A percentile compares a stretch with the other conserved stretches of the same genome.
Evolutionary conservation across 371 early-diverging fungal genomes (phyloP).

Genomic region (Capillidium rhysosporum): DNA sequence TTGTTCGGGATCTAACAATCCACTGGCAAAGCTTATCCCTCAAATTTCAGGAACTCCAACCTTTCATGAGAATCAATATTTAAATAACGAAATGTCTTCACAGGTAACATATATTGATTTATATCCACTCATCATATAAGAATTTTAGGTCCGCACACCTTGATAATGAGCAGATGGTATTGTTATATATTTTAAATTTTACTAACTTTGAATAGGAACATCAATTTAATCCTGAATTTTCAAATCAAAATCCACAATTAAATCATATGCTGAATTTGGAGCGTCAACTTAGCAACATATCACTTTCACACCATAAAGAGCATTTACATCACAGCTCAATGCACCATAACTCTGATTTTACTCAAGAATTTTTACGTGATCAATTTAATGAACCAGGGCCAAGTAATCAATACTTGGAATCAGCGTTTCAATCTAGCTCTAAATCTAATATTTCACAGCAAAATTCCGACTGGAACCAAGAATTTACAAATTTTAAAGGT

Average conservation of each 20-base stretch:
- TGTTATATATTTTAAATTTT: neutral
- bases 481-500: slow-evolving; percentile 11
- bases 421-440: neutral
- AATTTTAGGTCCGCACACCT: neutral
- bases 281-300: neutral
- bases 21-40: slow-evolving; percentile 2
- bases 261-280: too few relatives aligned
- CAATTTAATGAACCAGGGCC: slow-evolving; percentile 8
- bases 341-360: neutral
- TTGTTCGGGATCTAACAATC: slow-evolving; percentile 46
- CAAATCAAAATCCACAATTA: too few relatives aligned
- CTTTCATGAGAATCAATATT: neutral
- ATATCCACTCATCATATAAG: neutral
- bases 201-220: neutral
- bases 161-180: neutral
- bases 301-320: neutral
- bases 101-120: neutral
- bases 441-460: neutral
- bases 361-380: neutral
- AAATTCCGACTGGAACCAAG: neutral
- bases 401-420: slow-evolving; percentile 14
- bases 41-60: neutral
- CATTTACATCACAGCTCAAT: neutral
- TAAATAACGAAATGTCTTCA: neutral
- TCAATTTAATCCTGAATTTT: too few relatives aligned